Base-by-base conservation (phyloP, 768 basidiomycete species). In the Pleurotus sapidus region DNA sequence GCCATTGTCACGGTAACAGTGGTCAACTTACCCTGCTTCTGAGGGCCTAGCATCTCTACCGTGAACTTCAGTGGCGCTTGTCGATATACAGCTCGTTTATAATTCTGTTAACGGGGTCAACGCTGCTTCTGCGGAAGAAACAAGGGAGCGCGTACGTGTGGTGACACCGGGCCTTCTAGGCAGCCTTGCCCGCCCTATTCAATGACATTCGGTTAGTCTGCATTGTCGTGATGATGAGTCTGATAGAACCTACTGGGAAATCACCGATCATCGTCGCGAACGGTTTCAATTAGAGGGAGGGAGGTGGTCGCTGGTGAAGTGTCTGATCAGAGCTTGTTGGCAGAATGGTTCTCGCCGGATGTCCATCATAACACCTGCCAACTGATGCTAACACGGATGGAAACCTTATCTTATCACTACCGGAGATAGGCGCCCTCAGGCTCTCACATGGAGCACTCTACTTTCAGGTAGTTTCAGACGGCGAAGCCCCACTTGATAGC, bases 61-160 rank as follows among this genome's bases (percentile, higher is more conserved):
- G 72, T 69, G 60, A 92, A 92, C 50, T 74, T 70, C 15, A 70
- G 73, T 5, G 90, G 90, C 4, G 89, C 74, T 27, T 77, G 68
- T 30, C 77, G 82, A 61, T 83, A 74, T 5, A 91, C 77, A 6
- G 86, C 86, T 60, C 85, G 70, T 64, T 85, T 86, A 69, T 78
- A 87, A 46, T 74, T 66, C 88, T 91, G 34, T 15, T 59, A 53
- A 27, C 58, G 5, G 30, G 11, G 50, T 46, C 27, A 25, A 11
- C 50, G 4, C 27, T 24, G 47, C 20, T 23, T 39, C n/a, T 18
- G n/a, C 2, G 11, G 49, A 23, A 46, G 23, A 55, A 23, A 20
- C 4, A 46, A 54, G 8, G 14, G 39, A 25, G 51, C 45, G 46
- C 65, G 42, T 57, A 69, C 70, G 50, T 71, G 67, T 12, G 60